Evolutionary conservation across 495 filamentous ascomycete genomes (phyloP).

Genomic region (Penicillium paxilli): DNA sequence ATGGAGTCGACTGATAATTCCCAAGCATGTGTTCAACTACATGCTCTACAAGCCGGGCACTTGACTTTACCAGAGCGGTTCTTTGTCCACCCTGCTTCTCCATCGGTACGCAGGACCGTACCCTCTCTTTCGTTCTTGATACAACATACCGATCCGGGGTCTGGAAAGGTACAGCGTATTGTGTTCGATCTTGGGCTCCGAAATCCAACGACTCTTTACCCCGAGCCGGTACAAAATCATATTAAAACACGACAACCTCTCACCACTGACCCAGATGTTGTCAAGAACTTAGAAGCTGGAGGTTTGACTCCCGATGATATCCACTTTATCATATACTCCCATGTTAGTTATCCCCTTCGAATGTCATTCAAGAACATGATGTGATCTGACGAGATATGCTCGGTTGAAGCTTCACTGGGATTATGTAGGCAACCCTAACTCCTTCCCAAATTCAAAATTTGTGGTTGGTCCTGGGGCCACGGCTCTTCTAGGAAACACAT

Average conservation of each 20-base stretch:
- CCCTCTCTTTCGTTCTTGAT: conserved; percentile 27
- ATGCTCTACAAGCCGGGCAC: conserved; percentile 5
- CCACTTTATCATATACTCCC: conserved; percentile 35
- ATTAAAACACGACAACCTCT: conserved; percentile 18
- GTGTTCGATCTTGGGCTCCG: conserved; percentile 42
- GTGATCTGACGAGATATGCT: too few relatives aligned
- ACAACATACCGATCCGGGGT: neutral
- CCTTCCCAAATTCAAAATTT: conserved; percentile 27
- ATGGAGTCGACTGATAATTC: neutral
- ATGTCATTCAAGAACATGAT: too few relatives aligned
- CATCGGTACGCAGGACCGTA: conserved; percentile 23
- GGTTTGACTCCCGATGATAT: conserved; percentile 36
- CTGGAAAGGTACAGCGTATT: conserved; percentile 7
- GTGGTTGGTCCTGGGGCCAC: neutral
- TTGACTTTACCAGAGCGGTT: conserved; percentile 41
- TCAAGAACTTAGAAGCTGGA: conserved; percentile 25
- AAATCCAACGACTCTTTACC: conserved; percentile 28
- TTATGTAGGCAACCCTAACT: conserved; percentile 36
- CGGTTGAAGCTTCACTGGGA: too few relatives aligned
- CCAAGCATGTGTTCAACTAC: neutral
- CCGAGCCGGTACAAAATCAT: conserved; percentile 33
- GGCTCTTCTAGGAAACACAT: neutral
- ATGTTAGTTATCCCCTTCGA: conserved; percentile 46
- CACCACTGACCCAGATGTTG: neutral
- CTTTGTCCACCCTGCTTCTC: conserved; percentile 32